Base-by-base conservation (phyloP, 805 yeast genomes). In the Isabelozyma gotoi region DNA sequence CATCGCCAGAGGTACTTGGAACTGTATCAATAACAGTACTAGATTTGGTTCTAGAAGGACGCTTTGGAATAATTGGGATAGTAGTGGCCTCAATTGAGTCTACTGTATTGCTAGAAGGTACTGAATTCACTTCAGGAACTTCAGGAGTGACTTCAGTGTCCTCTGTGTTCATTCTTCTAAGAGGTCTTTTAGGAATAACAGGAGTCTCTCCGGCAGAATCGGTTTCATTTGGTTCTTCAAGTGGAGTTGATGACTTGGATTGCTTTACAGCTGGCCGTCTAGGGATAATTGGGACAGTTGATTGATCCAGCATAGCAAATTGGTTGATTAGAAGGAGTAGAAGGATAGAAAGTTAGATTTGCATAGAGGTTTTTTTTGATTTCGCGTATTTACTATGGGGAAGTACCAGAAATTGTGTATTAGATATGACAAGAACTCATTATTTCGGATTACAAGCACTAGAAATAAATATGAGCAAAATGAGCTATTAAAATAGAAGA, bases 201-300 rank as follows among this genome's bases (percentile, higher is more conserved):
- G 55, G 55, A 19, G 38, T 27, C 49, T 52, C 38, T 44, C 33
- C 11, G 50, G 54, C 41, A 6, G 31, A 37, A 33, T 15, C 17
- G 27, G 33, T 38, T 19, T 33, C 27, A 36, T 32, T 2, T 42
- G 44, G 36, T 14, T 39, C 42, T 43, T 40, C 29, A 33, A 34
- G 24, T 33, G 51, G 45, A 11, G 33, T 32, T 12, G 17, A 17
- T 12, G 46, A 33, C 31, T 45, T 54, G 3, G 29, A n/a, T n/a
- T n/a, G n/a, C n/a, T n/a, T n/a, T n/a, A n/a, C 29, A 24, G 29
- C 21, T 3, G 70, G 69, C 42, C 71, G 56, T 27, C 49, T 47
- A 12, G 72, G 69, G 45, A 65, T 44, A 17, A 46, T 35, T 6
- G 70, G 69, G 14, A 46, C 36, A 14, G 29, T 33, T 21, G 43